Conservation (phyloP, 805 yeast species). For the Ogataea angusta region DNA sequence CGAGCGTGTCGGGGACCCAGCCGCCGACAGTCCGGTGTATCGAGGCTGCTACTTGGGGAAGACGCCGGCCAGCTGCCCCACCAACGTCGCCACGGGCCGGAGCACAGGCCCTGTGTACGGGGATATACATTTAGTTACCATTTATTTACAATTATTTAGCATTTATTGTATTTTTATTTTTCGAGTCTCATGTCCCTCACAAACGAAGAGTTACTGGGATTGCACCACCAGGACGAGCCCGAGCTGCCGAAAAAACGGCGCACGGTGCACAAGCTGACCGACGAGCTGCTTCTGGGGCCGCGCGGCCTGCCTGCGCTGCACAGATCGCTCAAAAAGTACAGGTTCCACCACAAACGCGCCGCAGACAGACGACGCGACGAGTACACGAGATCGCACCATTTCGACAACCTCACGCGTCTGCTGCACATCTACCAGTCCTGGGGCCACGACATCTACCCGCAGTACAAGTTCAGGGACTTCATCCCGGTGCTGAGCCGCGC, state of each 20-base stretch:
- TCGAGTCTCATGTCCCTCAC: slow-evolving; percentile 16
- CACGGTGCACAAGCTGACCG: slow-evolving; percentile 46
- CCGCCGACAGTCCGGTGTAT: no score
- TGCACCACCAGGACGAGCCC: slow-evolving; percentile 11
- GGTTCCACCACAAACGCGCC: slow-evolving; percentile 29
- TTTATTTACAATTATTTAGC: no score
- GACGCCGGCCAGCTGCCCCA: no score
- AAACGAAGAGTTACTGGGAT: slow-evolving; percentile 30
- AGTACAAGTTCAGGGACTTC: slow-evolving; percentile 73
- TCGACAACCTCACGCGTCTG: slow-evolving; percentile 46
- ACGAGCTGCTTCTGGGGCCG: slow-evolving; percentile 45
- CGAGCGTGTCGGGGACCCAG: no score
- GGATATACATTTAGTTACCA: not conserved
- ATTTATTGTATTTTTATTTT: not conserved
- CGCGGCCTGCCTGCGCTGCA: slow-evolving; percentile 59
- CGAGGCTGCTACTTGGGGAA: no score
- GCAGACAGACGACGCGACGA: slow-evolving; percentile 21
- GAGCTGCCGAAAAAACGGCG: slow-evolving; percentile 18
- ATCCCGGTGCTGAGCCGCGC: slow-evolving; percentile 48
- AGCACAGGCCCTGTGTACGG: not conserved
- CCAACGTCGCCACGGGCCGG: no score
- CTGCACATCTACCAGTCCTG: slow-evolving; percentile 63
- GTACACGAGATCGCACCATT: slow-evolving; percentile 40
- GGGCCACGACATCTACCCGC: slow-evolving; percentile 77
- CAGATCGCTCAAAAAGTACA: slow-evolving; percentile 33